Conservation (phyloP, 2,329 filamentous ascomycete genomes). For the Trichoderma sp. region DNA sequence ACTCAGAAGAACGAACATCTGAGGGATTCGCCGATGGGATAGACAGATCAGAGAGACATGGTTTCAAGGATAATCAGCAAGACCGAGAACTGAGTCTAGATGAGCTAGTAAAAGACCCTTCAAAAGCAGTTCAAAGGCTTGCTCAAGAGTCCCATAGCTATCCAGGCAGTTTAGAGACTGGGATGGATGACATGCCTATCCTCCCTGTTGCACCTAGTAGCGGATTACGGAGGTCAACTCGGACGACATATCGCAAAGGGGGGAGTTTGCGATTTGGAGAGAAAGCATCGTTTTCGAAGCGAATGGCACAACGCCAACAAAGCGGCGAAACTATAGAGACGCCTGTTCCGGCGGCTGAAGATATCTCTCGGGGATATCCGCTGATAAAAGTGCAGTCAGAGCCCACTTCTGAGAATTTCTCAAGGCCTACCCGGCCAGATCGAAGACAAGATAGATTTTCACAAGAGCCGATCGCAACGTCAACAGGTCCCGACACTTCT, state of each 20-base stretch:
- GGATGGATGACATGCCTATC: constrained; percentile 76
- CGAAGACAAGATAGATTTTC: constrained; percentile 47
- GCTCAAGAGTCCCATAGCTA: constrained; percentile 52
- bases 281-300: constrained; percentile 69
- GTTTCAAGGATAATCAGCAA: constrained; percentile 56
- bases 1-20: constrained; percentile 53
- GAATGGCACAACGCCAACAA: constrained; percentile 59
- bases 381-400: constrained; percentile 68
- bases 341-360: constrained; percentile 36
- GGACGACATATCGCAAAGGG: constrained; percentile 82
- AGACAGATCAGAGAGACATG: constrained; percentile 71
- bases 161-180: constrained; percentile 40
- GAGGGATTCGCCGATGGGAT: constrained; percentile 79
- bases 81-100: constrained; percentile 69
- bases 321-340: constrained; percentile 49
- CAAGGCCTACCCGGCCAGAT: constrained; percentile 50
- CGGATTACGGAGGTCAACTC: constrained; percentile 82
- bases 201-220: constrained; percentile 73
- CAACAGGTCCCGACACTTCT: neutral
- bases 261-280: constrained; percentile 82
- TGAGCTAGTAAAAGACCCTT: constrained; percentile 76
- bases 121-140: constrained; percentile 66
- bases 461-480: constrained; percentile 36
- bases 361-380: constrained; percentile 48
- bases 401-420: constrained; percentile 61